A percentile compares a stretch with the other conserved stretches of the same genome.
These are phyloP conservation scores for Craspedostauros australis DNA, from an alignment of 108 stramenopile genomes.

Conservation along the genomic window DNA sequence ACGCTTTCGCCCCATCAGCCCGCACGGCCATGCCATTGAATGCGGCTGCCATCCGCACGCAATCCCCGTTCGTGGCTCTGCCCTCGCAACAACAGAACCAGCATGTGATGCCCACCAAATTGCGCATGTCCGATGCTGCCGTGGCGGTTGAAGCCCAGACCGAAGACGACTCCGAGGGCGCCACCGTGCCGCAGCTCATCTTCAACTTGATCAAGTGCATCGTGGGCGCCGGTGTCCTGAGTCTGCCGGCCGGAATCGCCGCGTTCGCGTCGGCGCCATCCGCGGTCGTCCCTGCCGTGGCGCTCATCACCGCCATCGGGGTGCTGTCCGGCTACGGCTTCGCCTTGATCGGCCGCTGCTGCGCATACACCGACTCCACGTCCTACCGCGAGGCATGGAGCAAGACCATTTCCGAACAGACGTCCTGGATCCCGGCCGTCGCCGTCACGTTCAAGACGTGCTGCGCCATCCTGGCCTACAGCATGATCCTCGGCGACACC, in stretches of 20 bases:
- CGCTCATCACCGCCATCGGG: slow-evolving; percentile 75
- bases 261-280: slow-evolving; percentile 84
- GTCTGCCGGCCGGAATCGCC: slow-evolving; percentile 91
- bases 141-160: slow-evolving; percentile 7
- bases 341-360: slow-evolving; percentile 81
- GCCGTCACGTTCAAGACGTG: slow-evolving; percentile 86
- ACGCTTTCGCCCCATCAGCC: too few relatives aligned
- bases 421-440: slow-evolving; percentile 76
- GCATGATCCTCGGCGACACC: slow-evolving; percentile 95
- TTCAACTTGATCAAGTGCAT: slow-evolving; percentile 75
- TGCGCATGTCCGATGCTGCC: slow-evolving; percentile 11
- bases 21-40: too few relatives aligned
- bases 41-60: too few relatives aligned
- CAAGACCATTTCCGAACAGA: slow-evolving; percentile 59
- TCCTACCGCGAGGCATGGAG: slow-evolving; percentile 92
- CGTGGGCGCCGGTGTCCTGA: slow-evolving; percentile 88
- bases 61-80: too few relatives aligned
- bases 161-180: slow-evolving; percentile 43
- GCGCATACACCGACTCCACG: slow-evolving; percentile 74
- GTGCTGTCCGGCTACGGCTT: slow-evolving; percentile 86
- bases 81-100: too few relatives aligned
- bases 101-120: too few relatives aligned
- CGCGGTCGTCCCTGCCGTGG: slow-evolving; percentile 79
- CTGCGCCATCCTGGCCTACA: slow-evolving; percentile 82
- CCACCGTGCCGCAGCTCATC: slow-evolving; percentile 51